Percentiles rank a stretch among this genome's conserved stretches.
Evolutionary conservation across 2,329 filamentous ascomycete genomes (phyloP).

Genomic region (Escovopsis weberi): DNA sequence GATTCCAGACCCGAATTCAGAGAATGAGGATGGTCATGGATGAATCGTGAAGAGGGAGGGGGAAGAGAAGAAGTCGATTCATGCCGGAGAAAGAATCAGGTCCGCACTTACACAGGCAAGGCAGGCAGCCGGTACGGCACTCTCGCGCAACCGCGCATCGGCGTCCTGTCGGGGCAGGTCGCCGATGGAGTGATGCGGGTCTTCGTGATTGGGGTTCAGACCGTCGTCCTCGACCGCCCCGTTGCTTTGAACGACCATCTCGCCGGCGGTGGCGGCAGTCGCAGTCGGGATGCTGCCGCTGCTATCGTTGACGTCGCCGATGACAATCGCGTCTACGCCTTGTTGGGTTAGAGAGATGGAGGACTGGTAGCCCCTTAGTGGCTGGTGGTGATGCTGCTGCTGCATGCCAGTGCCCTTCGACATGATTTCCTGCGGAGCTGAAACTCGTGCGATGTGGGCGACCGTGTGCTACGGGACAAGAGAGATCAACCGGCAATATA

Average conservation of each 20-base stretch:
- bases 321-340: neutral
- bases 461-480: neutral
- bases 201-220: slow-evolving; percentile 2
- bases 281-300: neutral
- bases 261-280: neutral
- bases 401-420: slow-evolving; percentile 5
- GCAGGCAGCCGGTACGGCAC: slow-evolving; percentile 36
- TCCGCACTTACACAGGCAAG: slow-evolving; percentile 34
- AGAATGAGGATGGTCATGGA: too few species aligned
- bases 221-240: slow-evolving; percentile 3
- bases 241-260: neutral
- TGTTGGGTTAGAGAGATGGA: slow-evolving; percentile 5
- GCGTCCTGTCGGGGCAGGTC: slow-evolving; percentile 6
- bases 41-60: too few species aligned
- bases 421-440: slow-evolving; percentile 2
- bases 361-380: slow-evolving; percentile 5
- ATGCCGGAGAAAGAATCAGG: neutral
- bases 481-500: neutral
- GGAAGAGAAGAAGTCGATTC: neutral
- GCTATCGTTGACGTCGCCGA: neutral
- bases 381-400: slow-evolving; percentile 2
- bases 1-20: neutral
- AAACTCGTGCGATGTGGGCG: neutral
- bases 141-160: slow-evolving; percentile 11
- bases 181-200: slow-evolving; percentile 1